A percentile compares a stretch with the other conserved stretches of the same genome.
Evolutionary conservation across 2,329 filamentous ascomycete species (phyloP).

Genomic region (Chlorencoelia australis): DNA sequence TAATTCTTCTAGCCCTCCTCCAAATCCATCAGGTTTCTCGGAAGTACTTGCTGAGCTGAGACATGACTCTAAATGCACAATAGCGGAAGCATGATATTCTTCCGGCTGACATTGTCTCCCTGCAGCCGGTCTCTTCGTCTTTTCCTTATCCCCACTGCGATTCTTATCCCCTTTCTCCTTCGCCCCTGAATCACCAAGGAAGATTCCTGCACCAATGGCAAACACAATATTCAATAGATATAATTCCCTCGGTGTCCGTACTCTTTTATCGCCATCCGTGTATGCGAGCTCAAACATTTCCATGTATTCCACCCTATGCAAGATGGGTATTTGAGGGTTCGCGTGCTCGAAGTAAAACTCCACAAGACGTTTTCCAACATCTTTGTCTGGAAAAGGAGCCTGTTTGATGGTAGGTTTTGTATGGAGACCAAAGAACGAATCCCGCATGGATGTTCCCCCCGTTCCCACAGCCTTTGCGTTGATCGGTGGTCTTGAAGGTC

Average conservation of each 20-base stretch:
- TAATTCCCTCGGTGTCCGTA: constrained; percentile 67
- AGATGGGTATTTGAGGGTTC: constrained; percentile 88
- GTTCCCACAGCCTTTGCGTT: constrained; percentile 29
- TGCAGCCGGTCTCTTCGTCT: constrained; percentile 21
- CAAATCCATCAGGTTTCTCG: constrained; percentile 52
- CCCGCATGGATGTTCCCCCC: constrained; percentile 72
- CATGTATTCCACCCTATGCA: constrained; percentile 86
- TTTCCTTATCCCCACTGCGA: constrained; percentile 20
- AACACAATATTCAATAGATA: constrained; percentile 97
- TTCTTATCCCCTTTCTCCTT: constrained; percentile 18
- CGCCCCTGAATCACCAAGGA: constrained; percentile 56
- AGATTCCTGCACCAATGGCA: constrained; percentile 89
- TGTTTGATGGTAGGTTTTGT: constrained; percentile 80
- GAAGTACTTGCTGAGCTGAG: constrained; percentile 45
- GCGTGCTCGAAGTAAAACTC: constrained; percentile 91
- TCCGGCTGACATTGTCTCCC: constrained; percentile 64
- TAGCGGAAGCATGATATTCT: constrained; percentile 91
- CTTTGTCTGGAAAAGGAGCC: constrained; percentile 71
- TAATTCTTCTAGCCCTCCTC: constrained; percentile 84
- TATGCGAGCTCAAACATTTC: constrained; percentile 78
- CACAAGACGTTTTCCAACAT: constrained; percentile 62
- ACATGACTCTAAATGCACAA: constrained; percentile 82
- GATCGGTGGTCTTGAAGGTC: constrained; percentile 45
- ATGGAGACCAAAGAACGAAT: constrained; percentile 95
- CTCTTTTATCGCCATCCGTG: constrained; percentile 47